These are phyloP conservation scores for Hygrophorus russula DNA, from an alignment of 768 basidiomycete genomes.

Conservation along the genomic window DNA sequence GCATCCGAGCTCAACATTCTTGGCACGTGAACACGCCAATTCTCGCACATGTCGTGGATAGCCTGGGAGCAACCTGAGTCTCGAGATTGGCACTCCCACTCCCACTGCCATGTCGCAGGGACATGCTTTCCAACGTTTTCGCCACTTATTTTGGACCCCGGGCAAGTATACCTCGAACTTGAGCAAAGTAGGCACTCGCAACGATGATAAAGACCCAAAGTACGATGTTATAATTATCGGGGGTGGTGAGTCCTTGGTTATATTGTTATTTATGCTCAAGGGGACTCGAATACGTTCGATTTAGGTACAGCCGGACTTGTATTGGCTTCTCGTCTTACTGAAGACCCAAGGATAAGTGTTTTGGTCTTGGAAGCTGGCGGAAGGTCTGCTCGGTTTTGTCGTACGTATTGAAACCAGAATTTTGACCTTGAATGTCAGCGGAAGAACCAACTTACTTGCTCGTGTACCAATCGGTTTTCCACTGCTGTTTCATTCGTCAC, in stretches of 20 bases:
- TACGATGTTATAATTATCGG: conserved; percentile 45
- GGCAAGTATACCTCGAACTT: too few species aligned
- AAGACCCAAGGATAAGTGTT: conserved; percentile 41
- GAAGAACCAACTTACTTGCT: conserved; percentile 25
- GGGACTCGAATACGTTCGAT: conserved; percentile 4
- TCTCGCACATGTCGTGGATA: too few species aligned
- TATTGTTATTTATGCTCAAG: neutral
- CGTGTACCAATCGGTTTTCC: conserved; percentile 35
- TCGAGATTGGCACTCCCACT: too few species aligned
- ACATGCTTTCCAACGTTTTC: too few species aligned
- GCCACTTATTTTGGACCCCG: too few species aligned
- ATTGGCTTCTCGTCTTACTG: conserved; percentile 45
- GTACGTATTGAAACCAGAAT: neutral
- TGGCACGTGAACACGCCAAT: too few species aligned
- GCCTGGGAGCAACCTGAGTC: too few species aligned
- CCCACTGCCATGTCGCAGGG: too few species aligned
- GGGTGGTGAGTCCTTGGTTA: conserved; percentile 28
- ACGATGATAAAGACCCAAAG: too few species aligned
- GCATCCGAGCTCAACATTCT: too few species aligned
- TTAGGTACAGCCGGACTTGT: conserved; percentile 53
- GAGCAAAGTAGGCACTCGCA: neutral
- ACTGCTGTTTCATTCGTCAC: conserved; percentile 28
- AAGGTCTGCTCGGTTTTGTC: conserved; percentile 28
- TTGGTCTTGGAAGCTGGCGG: conserved; percentile 48
- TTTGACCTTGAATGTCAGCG: conserved; percentile 17